Percentiles rank a stretch among this genome's conserved stretches.
Evolutionary conservation across 345 rosid species (phyloP).

Genomic region (Mallotus nudiflorus): DNA sequence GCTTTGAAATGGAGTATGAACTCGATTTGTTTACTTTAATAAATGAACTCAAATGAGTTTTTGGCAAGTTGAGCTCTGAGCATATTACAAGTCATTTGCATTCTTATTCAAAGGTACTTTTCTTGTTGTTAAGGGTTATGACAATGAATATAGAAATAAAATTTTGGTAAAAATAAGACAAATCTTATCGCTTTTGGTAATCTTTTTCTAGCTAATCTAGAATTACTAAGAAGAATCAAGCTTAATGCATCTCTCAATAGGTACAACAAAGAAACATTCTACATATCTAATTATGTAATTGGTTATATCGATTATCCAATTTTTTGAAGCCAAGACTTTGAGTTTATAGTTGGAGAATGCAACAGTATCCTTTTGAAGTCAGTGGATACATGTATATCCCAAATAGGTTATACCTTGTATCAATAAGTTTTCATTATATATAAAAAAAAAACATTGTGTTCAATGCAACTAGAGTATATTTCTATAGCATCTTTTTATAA

Average conservation of each 20-base stretch:
- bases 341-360: too few relatives aligned
- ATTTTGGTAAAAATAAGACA: constrained; percentile 43
- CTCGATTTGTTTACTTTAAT: too few relatives aligned
- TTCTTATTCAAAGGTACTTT: constrained; percentile 61
- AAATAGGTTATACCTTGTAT: too few relatives aligned
- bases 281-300: constrained; percentile 43
- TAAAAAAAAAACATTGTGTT: too few relatives aligned
- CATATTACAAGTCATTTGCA: too few relatives aligned
- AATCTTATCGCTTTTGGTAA: constrained; percentile 68
- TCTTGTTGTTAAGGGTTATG: constrained; percentile 59
- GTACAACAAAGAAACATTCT: constrained; percentile 53
- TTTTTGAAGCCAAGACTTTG: constrained; percentile 35
- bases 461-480: too few relatives aligned
- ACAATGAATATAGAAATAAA: constrained; percentile 46
- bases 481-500: too few relatives aligned
- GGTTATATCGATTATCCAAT: constrained; percentile 80
- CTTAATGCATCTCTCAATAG: constrained; percentile 54
- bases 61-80: too few relatives aligned
- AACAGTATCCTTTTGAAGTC: too few relatives aligned
- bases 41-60: constrained; percentile 34
- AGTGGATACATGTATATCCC: too few relatives aligned
- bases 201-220: constrained; percentile 66
- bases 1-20: too few relatives aligned
- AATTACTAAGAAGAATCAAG: constrained; percentile 62
- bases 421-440: too few relatives aligned